These are phyloP conservation scores for Alopecurus myosuroides DNA, from an alignment of 176 grass and related monocot genomes.

Conservation along the genomic window DNA sequence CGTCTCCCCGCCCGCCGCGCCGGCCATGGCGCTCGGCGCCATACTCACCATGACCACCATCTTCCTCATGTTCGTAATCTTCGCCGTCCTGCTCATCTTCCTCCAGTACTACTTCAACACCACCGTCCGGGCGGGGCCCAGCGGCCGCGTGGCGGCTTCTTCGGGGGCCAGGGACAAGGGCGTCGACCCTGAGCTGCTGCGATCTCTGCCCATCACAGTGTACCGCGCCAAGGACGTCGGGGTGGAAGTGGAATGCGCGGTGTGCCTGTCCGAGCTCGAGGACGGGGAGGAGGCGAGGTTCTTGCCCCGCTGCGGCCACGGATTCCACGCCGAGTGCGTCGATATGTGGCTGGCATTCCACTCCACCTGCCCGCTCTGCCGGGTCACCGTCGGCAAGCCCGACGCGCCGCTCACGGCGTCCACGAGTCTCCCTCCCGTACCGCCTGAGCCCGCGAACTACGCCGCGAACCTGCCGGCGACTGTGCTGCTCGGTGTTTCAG, in stretches of 20 bases:
- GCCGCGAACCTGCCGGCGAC: constrained; percentile 49
- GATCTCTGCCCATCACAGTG: constrained; percentile 33
- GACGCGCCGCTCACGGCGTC: background rate
- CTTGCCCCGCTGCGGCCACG: constrained; percentile 66
- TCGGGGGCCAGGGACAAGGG: background rate
- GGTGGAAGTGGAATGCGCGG: constrained; percentile 53
- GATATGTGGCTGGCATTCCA: constrained; percentile 63
- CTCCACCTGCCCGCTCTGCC: constrained; percentile 67
- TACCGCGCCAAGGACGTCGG: constrained; percentile 4
- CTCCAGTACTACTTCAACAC: background rate
- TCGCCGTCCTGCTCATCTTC: constrained; percentile 22
- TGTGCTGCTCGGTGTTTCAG: constrained; percentile 21
- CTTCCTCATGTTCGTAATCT: constrained; percentile 1
- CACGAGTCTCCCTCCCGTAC: constrained; percentile 18
- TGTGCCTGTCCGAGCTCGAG: constrained; percentile 64
- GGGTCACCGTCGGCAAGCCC: constrained; percentile 47
- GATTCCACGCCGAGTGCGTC: constrained; percentile 67
- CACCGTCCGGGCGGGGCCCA: background rate
- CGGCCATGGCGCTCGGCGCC: background rate
- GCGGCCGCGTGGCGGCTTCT: background rate
- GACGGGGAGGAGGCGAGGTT: constrained; percentile 50
- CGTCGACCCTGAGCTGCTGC: constrained; percentile 31
- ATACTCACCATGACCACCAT: background rate
- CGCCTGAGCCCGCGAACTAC: constrained; percentile 38
- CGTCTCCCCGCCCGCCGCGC: background rate